Base-by-base conservation (phyloP, 352 stramenopile species). In the Nothophytophthora sp. region DNA sequence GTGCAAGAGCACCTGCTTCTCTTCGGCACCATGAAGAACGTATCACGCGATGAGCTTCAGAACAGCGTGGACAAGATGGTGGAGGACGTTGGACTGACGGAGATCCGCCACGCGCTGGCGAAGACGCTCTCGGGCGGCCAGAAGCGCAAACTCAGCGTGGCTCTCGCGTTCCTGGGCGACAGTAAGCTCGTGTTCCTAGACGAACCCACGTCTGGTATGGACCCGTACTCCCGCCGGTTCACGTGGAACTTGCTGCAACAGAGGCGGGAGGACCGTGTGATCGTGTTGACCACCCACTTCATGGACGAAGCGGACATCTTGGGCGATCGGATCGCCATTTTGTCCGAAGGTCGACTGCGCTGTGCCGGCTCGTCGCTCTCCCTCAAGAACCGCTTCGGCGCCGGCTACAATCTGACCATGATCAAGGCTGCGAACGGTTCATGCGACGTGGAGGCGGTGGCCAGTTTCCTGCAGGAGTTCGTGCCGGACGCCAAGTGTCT, bases 271-370 rank as follows among this genome's bases (percentile, higher is more conserved):
- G 63, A 76, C 40, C 67, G 74, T 12, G 60, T 92, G 30, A 88
- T 96, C 35, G 66, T 97, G 22, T 46, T 97, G 12, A 98, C 88
- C 12, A 98, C 91, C 23, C 95, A 98, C 52, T 98, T 98, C 55
- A 98, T 98, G 92, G 91, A 97, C 44, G 90, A 97, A 70, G 85
- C 86, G 1, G 84, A 97, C 47, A 70, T 92, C n/a, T 62, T 97
- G 13, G 77, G 76, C 1, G 86, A 95, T 27, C 76, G 80, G 15
- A 89, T 95, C 30, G 71, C 81, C 1, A 88, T 96, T 44, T 86
- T 95, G 78, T 68, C 84, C 0, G 68, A 93, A 11, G 86, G 92
- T 11, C 36, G 77, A 19, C 46, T 82, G 10, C 63, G 64, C 15
- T 86, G 72, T 53, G 70, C 66, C 41, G 76, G 64, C 7, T 86